Evolutionary conservation across 805 yeast genomes (phyloP), one percentile per base, ranked within the genome.

Genomic region (Wickerhamomyces strasburgensis): DNA sequence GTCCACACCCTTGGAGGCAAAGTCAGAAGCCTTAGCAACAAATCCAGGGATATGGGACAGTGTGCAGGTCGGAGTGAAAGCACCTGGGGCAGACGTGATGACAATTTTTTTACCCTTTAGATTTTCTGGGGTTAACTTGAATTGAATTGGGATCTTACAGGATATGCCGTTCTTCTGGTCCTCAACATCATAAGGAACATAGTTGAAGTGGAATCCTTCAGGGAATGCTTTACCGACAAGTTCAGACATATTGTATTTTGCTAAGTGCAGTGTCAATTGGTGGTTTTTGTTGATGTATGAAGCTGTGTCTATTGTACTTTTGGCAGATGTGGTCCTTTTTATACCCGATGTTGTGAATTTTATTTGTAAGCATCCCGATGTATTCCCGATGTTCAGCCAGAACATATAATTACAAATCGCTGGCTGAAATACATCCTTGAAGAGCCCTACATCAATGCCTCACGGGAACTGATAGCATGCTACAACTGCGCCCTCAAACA

Each of bases 41-140:
- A 64, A 81, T 17, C 79, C 84, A 39, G 90, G 90, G 42, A 83
- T 71, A 61, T 83, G 93, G 50, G 73, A 68, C 34, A 71, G 75
- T 33, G 84, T 70, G 61, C 93, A 84, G 6, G 90, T 77, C 39
- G 90, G 94, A 19, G 95, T 84, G 70, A 84, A 85, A 9, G 95
- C 93, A 44, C 89, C 94, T 44, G 94, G 93, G 24, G 84, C 88
- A 41, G 83, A 71, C 23, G 86, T 85, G 49, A 84, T 65, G 29
- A 84, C 76, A 23, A 80, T 75, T 37, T 50, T 51, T 39, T 54
- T 52, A 14, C 54, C 56, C 27, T 48, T 48, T 10, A 52, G 31
- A 43, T 48, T 51, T 33, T 52, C 58, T 25, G 40, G 49, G 13
- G 54, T 39, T 9, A 54, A 33, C 29, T 52, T 48, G 48, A 40